Evolutionary conservation across 1,139 yeast species (phyloP), one percentile per base, ranked within the genome.

Genomic region (Suhomyces anneliseae): DNA sequence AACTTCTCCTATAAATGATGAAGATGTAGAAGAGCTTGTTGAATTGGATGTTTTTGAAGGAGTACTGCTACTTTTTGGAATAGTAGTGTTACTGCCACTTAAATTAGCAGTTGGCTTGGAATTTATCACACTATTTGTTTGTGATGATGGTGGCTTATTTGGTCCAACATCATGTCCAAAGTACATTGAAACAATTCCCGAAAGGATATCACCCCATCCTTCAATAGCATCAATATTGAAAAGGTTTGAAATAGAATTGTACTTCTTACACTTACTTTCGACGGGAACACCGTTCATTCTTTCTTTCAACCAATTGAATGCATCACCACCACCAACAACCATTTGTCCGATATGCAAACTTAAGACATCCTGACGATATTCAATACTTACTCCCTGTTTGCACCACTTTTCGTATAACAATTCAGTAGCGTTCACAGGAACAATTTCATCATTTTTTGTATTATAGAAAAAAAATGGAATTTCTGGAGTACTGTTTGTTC

Each of bases 401-500:
- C 75, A 70, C 70, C 72, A 71, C 24, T 48, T 52, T 3, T 66
- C 55, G 48, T 61, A 70, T 2, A 60, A 63, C 44, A 64, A 56
- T 32, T 54, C 54, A 3, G 67, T 55, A 37, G 59, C 60, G 2
- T 43, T 45, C 40, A 54, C 60, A 6, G 74, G 74, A 35, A 68
- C 65, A 40, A 71, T 57, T 8, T 52, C 52, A 51, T 70, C 76
- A 4, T 59, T 43, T 24, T 51, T 40, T 1, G 72, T 72, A 44
- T 70, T 74, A 54, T 62, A 69, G 8, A 69, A 56, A 42, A 70
- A 69, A 4, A 70, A 41, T 1, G 74, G 75, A 11, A 69, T 60
- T 33, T 63, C 49, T 3, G 75, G 75, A 34, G 57, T 46, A 11
- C 10, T n/a, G 4, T 33, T n/a, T 19, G 27, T 8, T 11, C 14